These are phyloP conservation scores for Friedmanniomyces endolithicus DNA, from an alignment of 495 filamentous ascomycete species.

Conservation along the genomic window DNA sequence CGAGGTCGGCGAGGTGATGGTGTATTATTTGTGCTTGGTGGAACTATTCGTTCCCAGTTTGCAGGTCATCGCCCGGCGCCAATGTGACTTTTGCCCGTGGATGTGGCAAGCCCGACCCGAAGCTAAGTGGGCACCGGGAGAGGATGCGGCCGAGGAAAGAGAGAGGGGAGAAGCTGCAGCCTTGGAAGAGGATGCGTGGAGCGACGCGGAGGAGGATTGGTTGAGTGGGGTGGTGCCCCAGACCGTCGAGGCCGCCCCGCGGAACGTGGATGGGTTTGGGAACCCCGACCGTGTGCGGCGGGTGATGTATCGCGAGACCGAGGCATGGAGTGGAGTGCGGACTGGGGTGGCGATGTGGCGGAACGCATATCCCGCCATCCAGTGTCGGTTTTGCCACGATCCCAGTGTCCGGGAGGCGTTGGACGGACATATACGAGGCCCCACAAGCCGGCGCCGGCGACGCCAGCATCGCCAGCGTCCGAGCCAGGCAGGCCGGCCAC, in stretches of 20 bases:
- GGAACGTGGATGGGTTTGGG: conserved; percentile 5
- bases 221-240: not conserved
- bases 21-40: conserved; percentile 9
- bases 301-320: conserved; percentile 5
- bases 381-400: not conserved
- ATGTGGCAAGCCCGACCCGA: not conserved
- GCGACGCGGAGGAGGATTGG: not conserved
- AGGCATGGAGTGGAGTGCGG: not conserved
- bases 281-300: not conserved
- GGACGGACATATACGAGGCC: not conserved
- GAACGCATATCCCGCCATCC: conserved; percentile 1
- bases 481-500: conserved; percentile 2
- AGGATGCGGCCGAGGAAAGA: not conserved
- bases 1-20: conserved; percentile 5
- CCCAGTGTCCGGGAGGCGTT: not conserved
- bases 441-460: not conserved
- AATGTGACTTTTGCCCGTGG: not conserved
- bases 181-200: not conserved
- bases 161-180: not conserved
- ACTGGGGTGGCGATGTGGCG: not conserved
- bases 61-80: not conserved
- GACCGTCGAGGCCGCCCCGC: not conserved
- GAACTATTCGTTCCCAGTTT: not conserved
- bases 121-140: not conserved
- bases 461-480: not conserved